Conservation (phyloP, 2,329 filamentous ascomycete species). For the Akanthomyces uredinophilus region DNA sequence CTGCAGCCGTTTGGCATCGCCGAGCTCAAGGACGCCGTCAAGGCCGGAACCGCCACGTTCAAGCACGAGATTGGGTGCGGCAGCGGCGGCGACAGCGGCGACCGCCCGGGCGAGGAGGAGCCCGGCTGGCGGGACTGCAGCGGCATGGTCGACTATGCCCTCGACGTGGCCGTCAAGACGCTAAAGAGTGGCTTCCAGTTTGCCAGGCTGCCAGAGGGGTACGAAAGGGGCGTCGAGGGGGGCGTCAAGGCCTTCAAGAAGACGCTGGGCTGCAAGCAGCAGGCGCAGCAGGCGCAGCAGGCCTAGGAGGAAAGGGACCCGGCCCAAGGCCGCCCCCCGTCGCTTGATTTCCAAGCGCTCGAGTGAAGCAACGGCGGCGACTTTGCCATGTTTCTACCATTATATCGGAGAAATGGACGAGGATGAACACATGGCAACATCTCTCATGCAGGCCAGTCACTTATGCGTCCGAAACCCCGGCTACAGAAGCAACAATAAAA, state of each 20-base stretch:
- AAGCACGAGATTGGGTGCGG: background rate
- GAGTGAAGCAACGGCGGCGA: too few relatives aligned
- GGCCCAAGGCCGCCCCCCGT: too few relatives aligned
- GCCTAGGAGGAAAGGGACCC: too few relatives aligned
- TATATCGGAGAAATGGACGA: too few relatives aligned
- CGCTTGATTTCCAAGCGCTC: too few relatives aligned
- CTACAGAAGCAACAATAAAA: background rate
- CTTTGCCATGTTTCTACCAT: too few relatives aligned
- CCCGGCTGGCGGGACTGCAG: background rate
- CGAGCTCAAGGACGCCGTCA: background rate
- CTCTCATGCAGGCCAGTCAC: too few relatives aligned
- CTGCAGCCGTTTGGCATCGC: background rate
- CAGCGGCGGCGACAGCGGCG: background rate
- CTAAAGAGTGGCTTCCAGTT: background rate
- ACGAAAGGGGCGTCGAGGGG: background rate
- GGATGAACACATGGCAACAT: too few relatives aligned
- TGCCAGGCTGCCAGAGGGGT: background rate
- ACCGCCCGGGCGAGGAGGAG: background rate
- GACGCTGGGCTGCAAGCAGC: conserved; percentile 70
- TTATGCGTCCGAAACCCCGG: too few relatives aligned
- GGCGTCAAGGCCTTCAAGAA: background rate
- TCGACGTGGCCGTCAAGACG: background rate
- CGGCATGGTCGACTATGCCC: background rate
- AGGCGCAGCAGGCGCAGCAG: too few relatives aligned
- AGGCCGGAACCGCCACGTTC: background rate